These are phyloP conservation scores for Myrmaecium sp. DNA, from an alignment of 2,329 filamentous ascomycete species.

Conservation along the genomic window DNA sequence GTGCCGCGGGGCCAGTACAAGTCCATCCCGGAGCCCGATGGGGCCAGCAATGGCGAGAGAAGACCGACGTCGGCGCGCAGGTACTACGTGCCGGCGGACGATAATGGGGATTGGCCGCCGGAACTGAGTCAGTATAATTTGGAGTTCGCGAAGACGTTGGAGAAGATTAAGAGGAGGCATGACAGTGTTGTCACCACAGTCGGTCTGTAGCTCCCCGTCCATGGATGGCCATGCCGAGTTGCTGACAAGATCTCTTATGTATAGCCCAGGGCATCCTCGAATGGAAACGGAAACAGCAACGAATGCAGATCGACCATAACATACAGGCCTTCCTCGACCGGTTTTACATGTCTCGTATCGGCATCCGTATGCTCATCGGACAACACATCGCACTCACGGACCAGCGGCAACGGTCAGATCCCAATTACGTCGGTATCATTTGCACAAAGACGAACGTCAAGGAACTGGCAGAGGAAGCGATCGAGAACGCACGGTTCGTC, in stretches of 20 bases:
- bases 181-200: conserved; percentile 97
- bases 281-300: conserved; percentile 90
- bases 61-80: conserved; percentile 36
- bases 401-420: conserved; percentile 75
- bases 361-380: conserved; percentile 96
- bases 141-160: conserved; percentile 71
- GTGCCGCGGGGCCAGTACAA: conserved; percentile 68
- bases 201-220: conserved; percentile 12
- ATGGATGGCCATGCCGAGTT: not conserved
- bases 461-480: conserved; percentile 89
- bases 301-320: conserved; percentile 95
- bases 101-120: conserved; percentile 76
- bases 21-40: conserved; percentile 30
- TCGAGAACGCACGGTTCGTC: conserved; percentile 97
- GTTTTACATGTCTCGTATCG: conserved; percentile 99
- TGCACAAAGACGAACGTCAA: conserved; percentile 96
- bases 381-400: conserved; percentile 96
- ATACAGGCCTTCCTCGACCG: conserved; percentile 96
- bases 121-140: conserved; percentile 91
- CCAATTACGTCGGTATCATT: conserved; percentile 94
- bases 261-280: conserved; percentile 84
- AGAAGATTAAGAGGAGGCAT: conserved; percentile 89
- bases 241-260: not conserved
- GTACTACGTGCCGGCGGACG: conserved; percentile 88
- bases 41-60: conserved; percentile 33